Evolutionary conservation across 148 eudicot species (phyloP), one percentile per base, ranked within the genome.

Genomic region (Rhododendron ferrugineum): DNA sequence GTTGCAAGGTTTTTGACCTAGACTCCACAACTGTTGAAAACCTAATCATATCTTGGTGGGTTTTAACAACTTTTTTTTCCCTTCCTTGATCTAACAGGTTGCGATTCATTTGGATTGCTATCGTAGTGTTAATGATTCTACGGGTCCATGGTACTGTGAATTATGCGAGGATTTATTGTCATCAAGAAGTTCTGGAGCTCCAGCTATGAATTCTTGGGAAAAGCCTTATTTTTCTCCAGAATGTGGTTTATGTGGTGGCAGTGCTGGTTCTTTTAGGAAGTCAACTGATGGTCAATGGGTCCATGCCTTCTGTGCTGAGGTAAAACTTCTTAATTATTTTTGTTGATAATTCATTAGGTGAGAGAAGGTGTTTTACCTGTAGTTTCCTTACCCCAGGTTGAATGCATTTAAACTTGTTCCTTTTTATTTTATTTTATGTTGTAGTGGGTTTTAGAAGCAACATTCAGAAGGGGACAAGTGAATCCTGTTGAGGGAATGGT

Each of bases 251-350:
- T 97, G 99, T 90, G 98, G 99, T 75, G 89, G 90, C 81, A 88
- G 92, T 52, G 91, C 89, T 58, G 98, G 99, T 85, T 98, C 99
- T 81, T 95, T 97, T 86, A 95, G 99, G 85, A 97, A 94, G 90
- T 91, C 98, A 82, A 89, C 87, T 83, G 90, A 91, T 88, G 96
- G 94, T 82, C 94, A 94, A 89, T 97, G 99, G 99, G 64, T 97
- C 64, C 99, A 97, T 90, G 96, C 98, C 83, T 94, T 92, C 78
- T 97, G 99, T 89, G 98, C 98, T 70, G 99, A 97, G 95, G 99
- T 97, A 87, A 85, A 85, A 72, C 84, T 64, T 86, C n/a, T 23
- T 87, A 4, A 58, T 84, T 58, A 15, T 34, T 85, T 85, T 28
- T 18, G 66, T 14, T 79, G 47, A 26, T 60, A 49, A 56, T 54